A percentile compares a stretch with the other conserved stretches of the same genome.
These are phyloP conservation scores for Barnettozyma californica DNA, from an alignment of 805 yeast species.

Conservation along the genomic window DNA sequence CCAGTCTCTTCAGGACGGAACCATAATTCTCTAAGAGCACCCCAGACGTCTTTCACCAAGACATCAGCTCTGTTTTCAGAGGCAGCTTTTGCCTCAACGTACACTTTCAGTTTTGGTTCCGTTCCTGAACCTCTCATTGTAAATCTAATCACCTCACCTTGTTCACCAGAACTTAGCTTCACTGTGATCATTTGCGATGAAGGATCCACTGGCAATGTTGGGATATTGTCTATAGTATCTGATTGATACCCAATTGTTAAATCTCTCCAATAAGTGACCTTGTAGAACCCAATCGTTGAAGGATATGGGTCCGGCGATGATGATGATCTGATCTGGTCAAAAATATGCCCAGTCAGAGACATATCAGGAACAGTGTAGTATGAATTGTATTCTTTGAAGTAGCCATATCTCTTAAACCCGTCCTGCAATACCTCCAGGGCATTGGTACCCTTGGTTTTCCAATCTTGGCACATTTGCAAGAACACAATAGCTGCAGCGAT, in stretches of 20 bases:
- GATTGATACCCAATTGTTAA: constrained; percentile 80
- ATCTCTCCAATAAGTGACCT: constrained; percentile 61
- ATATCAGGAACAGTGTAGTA: constrained; percentile 67
- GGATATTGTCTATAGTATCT: constrained; percentile 48
- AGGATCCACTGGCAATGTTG: constrained; percentile 65
- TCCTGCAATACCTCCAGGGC: constrained; percentile 47
- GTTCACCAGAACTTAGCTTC: constrained; percentile 29
- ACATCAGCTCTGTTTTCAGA: constrained; percentile 41
- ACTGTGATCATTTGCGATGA: constrained; percentile 85
- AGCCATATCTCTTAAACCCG: constrained; percentile 67
- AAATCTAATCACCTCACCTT: constrained; percentile 49
- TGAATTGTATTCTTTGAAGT: constrained; percentile 80
- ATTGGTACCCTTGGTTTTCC: constrained; percentile 37
- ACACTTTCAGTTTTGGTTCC: constrained; percentile 89
- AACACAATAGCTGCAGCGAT: constrained; percentile 74
- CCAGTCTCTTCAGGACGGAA: constrained; percentile 56
- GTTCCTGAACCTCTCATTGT: constrained; percentile 96
- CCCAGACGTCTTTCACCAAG: constrained; percentile 67
- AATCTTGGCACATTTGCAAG: constrained; percentile 56
- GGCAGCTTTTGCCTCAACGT: constrained; percentile 68
- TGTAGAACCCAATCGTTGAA: neutral
- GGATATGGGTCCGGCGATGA: constrained; percentile 34
- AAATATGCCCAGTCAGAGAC: constrained; percentile 45
- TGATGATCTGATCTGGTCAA: constrained; percentile 48
- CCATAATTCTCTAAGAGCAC: constrained; percentile 52